Percentiles rank a stretch among this genome's conserved stretches.
Conservation (phyloP, 768 basidiomycete species). For the Panaeolus cyanescens region DNA sequence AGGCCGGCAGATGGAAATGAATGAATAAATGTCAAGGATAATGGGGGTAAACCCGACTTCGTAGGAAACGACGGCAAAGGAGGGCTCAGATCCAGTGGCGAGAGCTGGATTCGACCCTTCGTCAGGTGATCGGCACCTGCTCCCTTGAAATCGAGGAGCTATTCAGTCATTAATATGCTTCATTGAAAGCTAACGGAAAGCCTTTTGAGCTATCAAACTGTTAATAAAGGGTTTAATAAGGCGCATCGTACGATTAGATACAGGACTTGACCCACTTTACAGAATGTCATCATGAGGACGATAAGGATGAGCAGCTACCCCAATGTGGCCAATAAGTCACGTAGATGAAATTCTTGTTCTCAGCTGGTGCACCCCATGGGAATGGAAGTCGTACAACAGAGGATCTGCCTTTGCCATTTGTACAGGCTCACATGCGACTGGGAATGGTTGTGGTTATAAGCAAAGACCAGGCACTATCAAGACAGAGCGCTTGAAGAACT, state of each 20-base stretch:
- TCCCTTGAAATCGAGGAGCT: not conserved
- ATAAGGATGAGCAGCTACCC: not conserved
- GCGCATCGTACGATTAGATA: not conserved
- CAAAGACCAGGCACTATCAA: not conserved
- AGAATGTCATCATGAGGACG: not conserved
- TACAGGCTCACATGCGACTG: not conserved
- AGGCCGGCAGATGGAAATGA: not conserved
- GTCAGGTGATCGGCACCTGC: not conserved
- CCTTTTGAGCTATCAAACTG: not conserved
- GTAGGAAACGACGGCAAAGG: constrained; percentile 1
- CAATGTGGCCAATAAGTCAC: not conserved
- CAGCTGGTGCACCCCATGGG: not conserved
- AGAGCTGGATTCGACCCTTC: not conserved
- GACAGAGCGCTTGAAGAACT: not conserved
- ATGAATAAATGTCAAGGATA: not conserved
- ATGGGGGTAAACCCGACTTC: constrained; percentile 2
- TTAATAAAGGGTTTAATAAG: not conserved
- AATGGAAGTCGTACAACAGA: not conserved
- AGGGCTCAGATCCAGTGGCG: not conserved
- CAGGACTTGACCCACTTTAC: not conserved
- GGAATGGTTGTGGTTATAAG: not conserved
- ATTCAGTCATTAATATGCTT: not conserved
- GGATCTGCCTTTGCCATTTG: not conserved
- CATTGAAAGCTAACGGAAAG: not conserved
- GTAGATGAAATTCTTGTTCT: not conserved